phyloP scores from a whole-genome alignment of 2,329 filamentous ascomycete genomes.

The Fusarium oligoseptatum region DNA sequence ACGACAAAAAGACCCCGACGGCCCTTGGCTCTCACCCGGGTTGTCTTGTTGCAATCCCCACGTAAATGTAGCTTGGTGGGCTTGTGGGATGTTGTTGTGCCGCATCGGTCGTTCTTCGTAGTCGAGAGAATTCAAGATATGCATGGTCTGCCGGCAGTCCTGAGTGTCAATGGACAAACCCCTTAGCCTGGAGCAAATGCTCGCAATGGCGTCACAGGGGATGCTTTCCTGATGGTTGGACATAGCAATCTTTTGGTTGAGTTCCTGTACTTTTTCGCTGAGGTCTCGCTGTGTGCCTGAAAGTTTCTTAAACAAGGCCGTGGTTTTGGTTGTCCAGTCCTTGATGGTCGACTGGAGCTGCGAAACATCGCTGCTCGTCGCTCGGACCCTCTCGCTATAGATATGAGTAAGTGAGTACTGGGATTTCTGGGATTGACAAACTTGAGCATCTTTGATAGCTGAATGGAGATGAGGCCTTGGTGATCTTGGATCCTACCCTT shows the following conservation, averaged over 20 bases:
- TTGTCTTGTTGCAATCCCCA: background rate
- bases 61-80: background rate
- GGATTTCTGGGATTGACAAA: background rate
- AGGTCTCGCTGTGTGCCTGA: background rate
- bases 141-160: background rate
- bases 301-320: background rate
- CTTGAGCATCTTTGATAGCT: background rate
- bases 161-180: background rate
- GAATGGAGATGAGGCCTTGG: background rate
- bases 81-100: background rate
- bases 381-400: background rate
- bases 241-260: too few species aligned
- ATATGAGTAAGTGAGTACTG: background rate
- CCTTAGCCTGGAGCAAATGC: background rate
- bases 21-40: fast-evolving
- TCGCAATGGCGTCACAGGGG: background rate
- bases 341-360: background rate
- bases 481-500: background rate
- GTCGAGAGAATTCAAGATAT: background rate
- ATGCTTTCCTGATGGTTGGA: too few species aligned
- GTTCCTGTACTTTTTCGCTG: background rate
- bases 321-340: background rate
- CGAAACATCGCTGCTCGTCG: background rate
- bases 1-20: background rate
- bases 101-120: background rate